These are phyloP conservation scores for Magnolia changhungtana DNA, from an alignment of 164 flowering plant species.

Conservation along the genomic window DNA sequence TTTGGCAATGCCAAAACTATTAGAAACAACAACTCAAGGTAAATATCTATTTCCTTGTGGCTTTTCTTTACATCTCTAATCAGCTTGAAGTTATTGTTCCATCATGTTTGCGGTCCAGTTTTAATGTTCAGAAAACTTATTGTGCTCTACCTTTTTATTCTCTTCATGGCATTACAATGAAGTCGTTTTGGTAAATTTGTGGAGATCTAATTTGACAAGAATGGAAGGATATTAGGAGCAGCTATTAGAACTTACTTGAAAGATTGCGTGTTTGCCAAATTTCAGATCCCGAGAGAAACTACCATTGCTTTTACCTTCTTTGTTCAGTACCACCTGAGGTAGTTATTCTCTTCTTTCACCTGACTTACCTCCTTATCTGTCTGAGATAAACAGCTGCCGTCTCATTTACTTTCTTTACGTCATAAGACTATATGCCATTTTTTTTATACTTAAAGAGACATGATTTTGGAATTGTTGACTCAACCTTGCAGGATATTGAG, in stretches of 20 bases:
- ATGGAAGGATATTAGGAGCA: conserved; percentile 79
- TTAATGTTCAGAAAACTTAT: conserved; percentile 11
- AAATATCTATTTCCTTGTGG: conserved; percentile 9
- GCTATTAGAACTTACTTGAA: conserved; percentile 74
- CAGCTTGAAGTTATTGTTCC: too few relatives aligned
- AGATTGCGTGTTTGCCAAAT: conserved; percentile 85
- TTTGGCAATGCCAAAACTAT: conserved; percentile 88
- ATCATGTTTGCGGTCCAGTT: not conserved
- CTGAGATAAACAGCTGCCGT: not conserved
- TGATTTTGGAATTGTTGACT: not conserved
- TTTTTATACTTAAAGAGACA: not conserved
- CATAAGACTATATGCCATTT: not conserved
- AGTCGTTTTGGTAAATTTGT: conserved; percentile 92
- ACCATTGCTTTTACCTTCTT: conserved; percentile 82
- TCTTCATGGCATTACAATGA: conserved; percentile 20
- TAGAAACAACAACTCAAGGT: conserved; percentile 85
- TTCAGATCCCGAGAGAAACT: conserved; percentile 80
- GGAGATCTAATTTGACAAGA: conserved; percentile 80
- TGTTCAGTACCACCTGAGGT: conserved; percentile 89
- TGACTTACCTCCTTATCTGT: not conserved
- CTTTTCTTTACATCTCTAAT: not conserved
- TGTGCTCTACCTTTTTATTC: conserved; percentile 3
- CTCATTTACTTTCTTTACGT: not conserved
- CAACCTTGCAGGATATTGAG: conserved; percentile 45
- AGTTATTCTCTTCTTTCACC: conserved; percentile 5